Percentiles rank a stretch among this genome's conserved stretches.
These are phyloP conservation scores for Tolypocladium endophyticum DNA, from an alignment of 2,329 filamentous ascomycete genomes.

Conservation along the genomic window DNA sequence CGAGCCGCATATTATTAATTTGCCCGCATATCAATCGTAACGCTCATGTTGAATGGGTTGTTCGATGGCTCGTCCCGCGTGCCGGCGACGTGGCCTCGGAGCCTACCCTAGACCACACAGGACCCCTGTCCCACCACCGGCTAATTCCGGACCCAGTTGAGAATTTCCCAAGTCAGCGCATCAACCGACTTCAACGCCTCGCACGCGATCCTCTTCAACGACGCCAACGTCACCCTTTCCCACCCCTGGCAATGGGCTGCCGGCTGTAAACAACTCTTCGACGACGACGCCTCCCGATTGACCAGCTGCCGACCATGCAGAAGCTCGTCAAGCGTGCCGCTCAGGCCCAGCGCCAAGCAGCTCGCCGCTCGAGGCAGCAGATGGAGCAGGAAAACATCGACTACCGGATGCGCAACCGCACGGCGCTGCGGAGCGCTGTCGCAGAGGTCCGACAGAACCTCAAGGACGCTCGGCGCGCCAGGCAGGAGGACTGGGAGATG, in stretches of 20 bases:
- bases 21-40: neutral
- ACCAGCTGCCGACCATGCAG: constrained; percentile 44
- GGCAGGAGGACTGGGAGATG: constrained; percentile 67
- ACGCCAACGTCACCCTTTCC: neutral
- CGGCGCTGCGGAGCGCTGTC: constrained; percentile 18
- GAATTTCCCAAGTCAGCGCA: neutral
- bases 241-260: neutral
- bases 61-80: neutral
- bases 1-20: neutral
- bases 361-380: constrained; percentile 32
- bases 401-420: constrained; percentile 18
- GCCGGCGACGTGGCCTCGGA: neutral
- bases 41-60: neutral
- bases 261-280: neutral
- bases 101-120: neutral
- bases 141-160: neutral
- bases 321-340: constrained; percentile 57
- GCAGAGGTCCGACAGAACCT: constrained; percentile 24
- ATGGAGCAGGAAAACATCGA: constrained; percentile 19
- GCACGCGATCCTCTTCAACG: neutral
- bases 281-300: neutral
- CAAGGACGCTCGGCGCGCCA: constrained; percentile 33
- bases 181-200: neutral
- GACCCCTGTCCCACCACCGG: neutral
- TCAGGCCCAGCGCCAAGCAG: constrained; percentile 55